These are phyloP conservation scores for Serpula lacrymans DNA, from an alignment of 768 basidiomycete genomes.

Conservation along the genomic window DNA sequence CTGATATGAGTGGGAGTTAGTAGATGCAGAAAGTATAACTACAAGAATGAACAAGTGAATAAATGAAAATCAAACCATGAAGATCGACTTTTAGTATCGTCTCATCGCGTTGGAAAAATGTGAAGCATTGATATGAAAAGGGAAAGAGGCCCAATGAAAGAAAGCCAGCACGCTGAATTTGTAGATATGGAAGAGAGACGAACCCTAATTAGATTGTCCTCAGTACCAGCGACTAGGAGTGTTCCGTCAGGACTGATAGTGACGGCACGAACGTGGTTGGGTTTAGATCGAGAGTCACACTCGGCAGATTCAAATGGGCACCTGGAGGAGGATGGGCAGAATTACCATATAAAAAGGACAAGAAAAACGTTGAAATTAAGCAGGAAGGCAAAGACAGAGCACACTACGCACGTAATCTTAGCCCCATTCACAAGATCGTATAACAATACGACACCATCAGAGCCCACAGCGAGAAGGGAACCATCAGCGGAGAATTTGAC, in stretches of 20 bases:
- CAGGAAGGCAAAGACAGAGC: background rate
- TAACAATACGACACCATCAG: conserved; percentile 25
- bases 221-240: conserved; percentile 30
- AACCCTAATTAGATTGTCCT: conserved; percentile 31
- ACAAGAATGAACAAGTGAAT: too few relatives aligned
- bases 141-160: too few relatives aligned
- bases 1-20: too few relatives aligned
- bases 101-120: too few relatives aligned
- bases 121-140: too few relatives aligned
- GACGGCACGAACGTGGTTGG: conserved; percentile 30
- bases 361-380: too few relatives aligned
- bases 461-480: conserved; percentile 29
- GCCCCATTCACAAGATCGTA: conserved; percentile 24
- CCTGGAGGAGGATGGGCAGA: background rate
- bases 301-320: background rate
- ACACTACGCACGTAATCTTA: conserved; percentile 22
- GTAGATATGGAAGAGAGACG: conserved; percentile 9
- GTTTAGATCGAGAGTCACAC: background rate
- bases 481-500: conserved; percentile 30
- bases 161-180: too few relatives aligned
- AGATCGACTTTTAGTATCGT: too few relatives aligned
- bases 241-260: conserved; percentile 27
- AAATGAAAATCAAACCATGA: too few relatives aligned
- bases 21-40: too few relatives aligned
- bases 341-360: too few relatives aligned